Base-by-base conservation (phyloP, 106 monocot genomes). In the Dendrobium chrysotoxum region DNA sequence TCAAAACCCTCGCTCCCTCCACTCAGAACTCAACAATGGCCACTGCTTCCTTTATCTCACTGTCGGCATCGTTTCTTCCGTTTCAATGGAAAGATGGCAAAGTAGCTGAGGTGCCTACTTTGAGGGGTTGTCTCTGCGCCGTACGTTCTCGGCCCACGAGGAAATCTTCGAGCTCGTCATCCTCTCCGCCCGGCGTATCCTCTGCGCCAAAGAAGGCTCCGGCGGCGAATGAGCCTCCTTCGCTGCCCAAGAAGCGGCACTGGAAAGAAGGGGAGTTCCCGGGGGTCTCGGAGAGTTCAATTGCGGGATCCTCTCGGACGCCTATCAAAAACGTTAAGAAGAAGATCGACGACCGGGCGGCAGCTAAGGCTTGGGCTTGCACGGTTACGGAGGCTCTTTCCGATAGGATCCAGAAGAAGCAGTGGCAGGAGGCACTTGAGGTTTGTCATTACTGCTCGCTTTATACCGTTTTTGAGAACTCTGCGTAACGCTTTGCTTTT, bases 251-350 rank as follows among this genome's bases (percentile, higher is more conserved):
- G 90, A 91, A 84, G 85, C 79, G 85, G 86, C 97, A 89, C 81
- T 98, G 94, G 97, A 92, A 91, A 83, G 90, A 55, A 28, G 92
- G 96, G 31, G 97, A 98, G 90, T 94, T 85, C 79, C 94, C 94
- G 5, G 97, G 88, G 13, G 28, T 79, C 4, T 79, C 92, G 40
- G 84, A 86, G 18, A 76, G 46, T 18, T 53, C 87, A 2, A 4
- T 77, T 50, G 72, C 54, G 38, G 45, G 80, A 40, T 73, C 76
- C 6, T 58, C 40, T 68, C 72, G 82, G 86, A 80, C 85, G 38
- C 88, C 85, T 7, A 80, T 90, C 73, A 92, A 92, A 86, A 92
- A 92, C 80, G 11, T 92, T 9, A 92, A 92, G 86, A 95, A 92
- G 92, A 89, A 86, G 87, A 7, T 79, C 1, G 92, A 92, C 28